Evolutionary conservation across 768 basidiomycete genomes (phyloP), one percentile per base, ranked within the genome.

Genomic region (Boletus vermiculosoides): DNA sequence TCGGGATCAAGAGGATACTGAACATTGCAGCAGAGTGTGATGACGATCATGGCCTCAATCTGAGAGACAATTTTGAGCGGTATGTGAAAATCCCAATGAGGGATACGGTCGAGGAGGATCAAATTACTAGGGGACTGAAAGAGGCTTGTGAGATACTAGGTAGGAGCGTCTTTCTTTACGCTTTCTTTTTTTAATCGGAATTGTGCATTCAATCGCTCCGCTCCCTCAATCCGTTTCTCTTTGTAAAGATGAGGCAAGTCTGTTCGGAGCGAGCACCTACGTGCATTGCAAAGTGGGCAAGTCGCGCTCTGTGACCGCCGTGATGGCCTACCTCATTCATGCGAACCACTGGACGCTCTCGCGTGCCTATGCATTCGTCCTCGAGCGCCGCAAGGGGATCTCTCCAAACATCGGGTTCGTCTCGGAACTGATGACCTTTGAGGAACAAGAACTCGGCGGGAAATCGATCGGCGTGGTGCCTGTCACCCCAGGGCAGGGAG

Each of bases 321-420:
- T 97, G 40, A 93, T 98, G 78, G 95, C 92, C 3, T 98, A 97
- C 70, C 88, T 98, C 55, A 97, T 98, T 61, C 95, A 97, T 65
- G 91, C 94, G 11, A 94, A 97, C 67, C 94, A 94, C 68, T 98
- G 96, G 96, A 90, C 94, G 20, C 83, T 98, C 41, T 89, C 92
- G 33, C 84, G 85, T 37, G 93, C 96, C 1, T 98, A 98, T 69
- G 76, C 87, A 0, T 97, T 94, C 67, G 95, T 98, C 25, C 81
- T 92, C 40, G 95, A 95, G 64, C 84, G 94, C 10, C 85, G 96
- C 36, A 93, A 92, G 63, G 94, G 94, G 61, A 96, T 98, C 62
- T 94, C 92, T 15, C 96, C 95, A 11, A 98, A 97, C 68, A 96
- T 98, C 60, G 96, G 96, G 8, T 98, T 98, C 73, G 94, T 98